A percentile compares a stretch with the other conserved stretches of the same genome.
Conservation (phyloP, 306 rosid species). For the Cucurbita maxima region DNA sequence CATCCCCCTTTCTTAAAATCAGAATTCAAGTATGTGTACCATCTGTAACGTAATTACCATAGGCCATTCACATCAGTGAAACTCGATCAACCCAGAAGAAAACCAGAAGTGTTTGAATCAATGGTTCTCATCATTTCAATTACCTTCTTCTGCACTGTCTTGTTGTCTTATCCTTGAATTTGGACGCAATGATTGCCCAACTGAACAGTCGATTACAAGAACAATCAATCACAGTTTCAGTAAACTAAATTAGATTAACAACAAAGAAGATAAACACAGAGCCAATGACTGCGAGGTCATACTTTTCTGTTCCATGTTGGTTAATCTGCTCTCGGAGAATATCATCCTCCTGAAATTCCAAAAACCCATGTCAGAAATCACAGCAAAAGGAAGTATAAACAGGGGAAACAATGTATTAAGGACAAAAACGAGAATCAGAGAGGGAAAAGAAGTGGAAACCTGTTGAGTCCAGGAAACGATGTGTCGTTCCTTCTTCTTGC, state of each 20-base stretch:
- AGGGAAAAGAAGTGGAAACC: slow-evolving; percentile 28
- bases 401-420: not conserved
- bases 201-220: slow-evolving; percentile 24
- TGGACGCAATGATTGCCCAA: slow-evolving; percentile 96
- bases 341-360: slow-evolving; percentile 86
- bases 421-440: not conserved
- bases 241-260: not conserved
- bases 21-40: slow-evolving; percentile 98
- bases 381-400: not conserved
- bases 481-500: slow-evolving; percentile 99
- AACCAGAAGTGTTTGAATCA: slow-evolving; percentile 7
- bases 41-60: slow-evolving; percentile 35
- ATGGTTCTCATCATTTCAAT: slow-evolving; percentile 19
- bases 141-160: slow-evolving; percentile 99
- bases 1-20: slow-evolving; percentile 99
- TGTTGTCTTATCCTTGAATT: slow-evolving; percentile 91
- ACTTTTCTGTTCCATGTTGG: slow-evolving; percentile 90
- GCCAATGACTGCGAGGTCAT: slow-evolving; percentile 10
- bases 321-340: slow-evolving; percentile 70
- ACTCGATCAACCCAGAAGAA: slow-evolving; percentile 4
- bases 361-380: slow-evolving; percentile 21
- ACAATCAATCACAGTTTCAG: not conserved
- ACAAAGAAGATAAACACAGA: slow-evolving; percentile 1
- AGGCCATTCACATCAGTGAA: slow-evolving; percentile 14
- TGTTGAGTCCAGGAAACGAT: slow-evolving; percentile 94